Evolutionary conservation across 1,284 basidiomycete species (phyloP).

Genomic region (Pascua sp.): DNA sequence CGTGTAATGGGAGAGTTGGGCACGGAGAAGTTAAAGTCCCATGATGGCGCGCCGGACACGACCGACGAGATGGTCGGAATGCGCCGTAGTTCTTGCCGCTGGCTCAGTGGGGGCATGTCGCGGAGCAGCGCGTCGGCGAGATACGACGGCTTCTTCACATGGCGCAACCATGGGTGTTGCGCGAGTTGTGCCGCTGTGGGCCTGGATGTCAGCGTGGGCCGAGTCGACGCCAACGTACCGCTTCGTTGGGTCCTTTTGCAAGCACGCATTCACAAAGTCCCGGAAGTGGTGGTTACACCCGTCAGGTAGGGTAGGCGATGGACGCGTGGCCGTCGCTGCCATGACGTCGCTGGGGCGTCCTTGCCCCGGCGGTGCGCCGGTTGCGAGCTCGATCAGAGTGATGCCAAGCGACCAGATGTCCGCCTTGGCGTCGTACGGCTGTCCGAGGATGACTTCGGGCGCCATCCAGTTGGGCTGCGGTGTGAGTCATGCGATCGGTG

Average conservation of each 20-base stretch:
- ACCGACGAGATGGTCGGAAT: constrained; percentile 33
- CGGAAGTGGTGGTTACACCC: constrained; percentile 70
- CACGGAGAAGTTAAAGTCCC: constrained; percentile 39
- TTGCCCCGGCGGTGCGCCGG: constrained; percentile 27
- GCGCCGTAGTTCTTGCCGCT: constrained; percentile 41
- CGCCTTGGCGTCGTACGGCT: constrained; percentile 87
- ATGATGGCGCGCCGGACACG: constrained; percentile 32
- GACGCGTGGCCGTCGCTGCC: constrained; percentile 4
- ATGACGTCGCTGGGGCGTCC: constrained; percentile 9
- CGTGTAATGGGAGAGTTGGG: constrained; percentile 26
- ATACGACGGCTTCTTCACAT: constrained; percentile 29
- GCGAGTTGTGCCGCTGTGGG: constrained; percentile 23
- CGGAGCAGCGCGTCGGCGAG: constrained; percentile 34
- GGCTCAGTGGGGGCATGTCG: constrained; percentile 28
- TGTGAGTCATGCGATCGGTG: constrained; percentile 1
- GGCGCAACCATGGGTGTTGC: constrained; percentile 35
- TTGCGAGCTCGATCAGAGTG: constrained; percentile 51
- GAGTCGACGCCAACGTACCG: constrained; percentile 53
- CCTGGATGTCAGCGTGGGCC: constrained; percentile 13
- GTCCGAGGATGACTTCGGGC: constrained; percentile 82
- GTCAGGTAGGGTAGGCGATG: constrained; percentile 4
- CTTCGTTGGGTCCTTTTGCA: constrained; percentile 74
- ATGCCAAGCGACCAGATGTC: constrained; percentile 97
- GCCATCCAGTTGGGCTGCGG: constrained; percentile 92
- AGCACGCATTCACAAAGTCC: constrained; percentile 78